Conservation (phyloP, 768 basidiomycete genomes). For the Termitomyces bulborhizus region DNA sequence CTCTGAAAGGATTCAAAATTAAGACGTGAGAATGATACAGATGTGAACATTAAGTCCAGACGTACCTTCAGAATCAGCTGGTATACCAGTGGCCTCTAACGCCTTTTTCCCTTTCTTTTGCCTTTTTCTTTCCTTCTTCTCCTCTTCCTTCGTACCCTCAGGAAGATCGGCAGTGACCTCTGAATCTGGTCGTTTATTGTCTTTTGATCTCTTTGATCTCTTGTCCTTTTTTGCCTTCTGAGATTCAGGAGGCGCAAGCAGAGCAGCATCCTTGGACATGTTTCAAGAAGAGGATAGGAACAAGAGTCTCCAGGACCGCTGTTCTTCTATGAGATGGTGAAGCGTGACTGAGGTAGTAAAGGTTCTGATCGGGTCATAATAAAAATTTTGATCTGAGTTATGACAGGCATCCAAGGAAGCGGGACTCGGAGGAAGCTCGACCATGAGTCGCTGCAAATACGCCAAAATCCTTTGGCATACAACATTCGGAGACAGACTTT, state of each 20-base stretch:
- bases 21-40: neutral
- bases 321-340: neutral
- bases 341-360: neutral
- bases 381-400: slow-evolving; percentile 8
- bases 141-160: slow-evolving; percentile 12
- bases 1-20: neutral
- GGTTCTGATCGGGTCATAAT: neutral
- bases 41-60: neutral
- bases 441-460: too few relatives aligned
- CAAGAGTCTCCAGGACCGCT: neutral
- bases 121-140: slow-evolving; percentile 20
- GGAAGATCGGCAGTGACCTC: slow-evolving; percentile 3
- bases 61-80: slow-evolving; percentile 17
- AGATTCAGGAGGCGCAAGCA: slow-evolving; percentile 7
- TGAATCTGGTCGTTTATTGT: slow-evolving; percentile 8
- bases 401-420: too few relatives aligned
- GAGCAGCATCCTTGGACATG: slow-evolving; percentile 24
- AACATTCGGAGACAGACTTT: too few relatives aligned
- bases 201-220: slow-evolving; percentile 19
- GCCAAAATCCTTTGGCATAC: too few relatives aligned
- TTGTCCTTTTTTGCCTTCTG: slow-evolving; percentile 21
- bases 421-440: too few relatives aligned
- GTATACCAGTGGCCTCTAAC: slow-evolving; percentile 7
- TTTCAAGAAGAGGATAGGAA: neutral
- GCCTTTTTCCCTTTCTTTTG: slow-evolving; percentile 16